Evolutionary conservation across 2,329 filamentous ascomycete genomes (phyloP).

Genomic region (Dactylonectria macrodidyma): DNA sequence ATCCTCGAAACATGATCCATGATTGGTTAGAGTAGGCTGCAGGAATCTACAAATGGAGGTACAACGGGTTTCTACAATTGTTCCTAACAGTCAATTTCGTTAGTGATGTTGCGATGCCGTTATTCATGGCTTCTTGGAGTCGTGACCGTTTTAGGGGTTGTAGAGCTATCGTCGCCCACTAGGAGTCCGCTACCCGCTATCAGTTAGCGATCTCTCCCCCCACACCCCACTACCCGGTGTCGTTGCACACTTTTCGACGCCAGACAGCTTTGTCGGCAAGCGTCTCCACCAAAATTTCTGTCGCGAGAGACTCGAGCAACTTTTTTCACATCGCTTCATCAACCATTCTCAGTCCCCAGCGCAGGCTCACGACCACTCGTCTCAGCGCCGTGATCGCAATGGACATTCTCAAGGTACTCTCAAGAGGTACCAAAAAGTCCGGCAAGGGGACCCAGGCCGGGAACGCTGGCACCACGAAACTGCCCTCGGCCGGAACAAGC

Average conservation of each 20-base stretch:
- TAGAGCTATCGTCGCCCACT: background rate
- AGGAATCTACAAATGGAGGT: background rate
- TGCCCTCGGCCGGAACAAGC: conserved; percentile 76
- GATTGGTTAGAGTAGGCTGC: background rate
- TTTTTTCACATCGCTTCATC: conserved; percentile 26
- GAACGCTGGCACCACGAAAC: conserved; percentile 56
- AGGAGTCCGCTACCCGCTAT: conserved; percentile 12
- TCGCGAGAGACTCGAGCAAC: conserved; percentile 29
- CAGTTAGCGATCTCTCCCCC: conserved; percentile 1
- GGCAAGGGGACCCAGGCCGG: conserved; percentile 52
- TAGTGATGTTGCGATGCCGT: background rate
- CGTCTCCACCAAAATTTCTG: conserved; percentile 47
- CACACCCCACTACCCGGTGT: conserved; percentile 43
- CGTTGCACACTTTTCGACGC: conserved; percentile 2
- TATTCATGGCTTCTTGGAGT: conserved; percentile 9
- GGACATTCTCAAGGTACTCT: conserved; percentile 83
- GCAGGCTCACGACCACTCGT: conserved; percentile 20
- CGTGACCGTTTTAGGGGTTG: conserved; percentile 14
- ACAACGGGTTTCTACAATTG: background rate
- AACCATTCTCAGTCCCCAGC: conserved; percentile 16
- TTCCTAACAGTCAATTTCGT: background rate
- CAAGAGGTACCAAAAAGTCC: conserved; percentile 76
- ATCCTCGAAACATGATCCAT: conserved; percentile 1
- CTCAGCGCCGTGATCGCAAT: conserved; percentile 49
- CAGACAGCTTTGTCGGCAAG: conserved; percentile 20